phyloP scores from a whole-genome alignment of 2,329 filamentous ascomycete genomes.

The Calonectria multiphialidica region DNA sequence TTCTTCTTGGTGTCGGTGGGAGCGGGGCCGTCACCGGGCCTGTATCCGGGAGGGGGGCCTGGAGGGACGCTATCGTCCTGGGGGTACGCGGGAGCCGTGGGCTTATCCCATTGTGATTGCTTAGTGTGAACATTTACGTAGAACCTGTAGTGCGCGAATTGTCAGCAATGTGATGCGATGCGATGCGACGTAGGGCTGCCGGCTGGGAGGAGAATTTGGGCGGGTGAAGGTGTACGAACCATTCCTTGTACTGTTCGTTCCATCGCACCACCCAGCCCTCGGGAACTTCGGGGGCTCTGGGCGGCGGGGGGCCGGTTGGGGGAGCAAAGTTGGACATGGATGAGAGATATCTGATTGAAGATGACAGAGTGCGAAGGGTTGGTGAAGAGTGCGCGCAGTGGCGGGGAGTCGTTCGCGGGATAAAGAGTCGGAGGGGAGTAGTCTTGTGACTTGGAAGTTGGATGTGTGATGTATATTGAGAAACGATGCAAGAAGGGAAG shows the following conservation, averaged over 20 bases:
- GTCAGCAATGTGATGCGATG: slow-evolving; percentile 23
- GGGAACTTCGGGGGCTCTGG: slow-evolving; percentile 71
- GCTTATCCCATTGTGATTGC: slow-evolving; percentile 90
- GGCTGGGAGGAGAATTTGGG: not conserved
- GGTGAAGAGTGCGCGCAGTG: not conserved
- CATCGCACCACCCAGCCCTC: slow-evolving; percentile 85
- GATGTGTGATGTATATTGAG: slow-evolving; percentile 2
- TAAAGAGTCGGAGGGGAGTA: not conserved
- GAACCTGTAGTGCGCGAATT: slow-evolving; percentile 69
- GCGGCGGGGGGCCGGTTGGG: slow-evolving; percentile 67
- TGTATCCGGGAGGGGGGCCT: slow-evolving; percentile 78
- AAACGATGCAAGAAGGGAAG: not conserved
- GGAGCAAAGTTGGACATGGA: slow-evolving; percentile 67
- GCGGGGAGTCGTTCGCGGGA: not conserved
- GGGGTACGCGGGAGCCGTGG: slow-evolving; percentile 75
- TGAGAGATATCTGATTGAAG: slow-evolving; percentile 5
- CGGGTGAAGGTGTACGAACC: slow-evolving; percentile 57
- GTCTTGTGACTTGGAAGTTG: not conserved
- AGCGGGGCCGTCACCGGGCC: slow-evolving; percentile 54
- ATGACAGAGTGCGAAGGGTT: not conserved
- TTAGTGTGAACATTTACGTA: slow-evolving; percentile 92
- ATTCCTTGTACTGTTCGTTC: slow-evolving; percentile 91
- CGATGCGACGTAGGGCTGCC: not conserved
- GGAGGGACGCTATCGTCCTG: slow-evolving; percentile 57
- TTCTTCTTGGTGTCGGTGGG: slow-evolving; percentile 74